Percentiles rank a stretch among this genome's conserved stretches.
These are phyloP conservation scores for Solanum boliviense DNA, from an alignment of 257 asterid genomes.

Conservation along the genomic window DNA sequence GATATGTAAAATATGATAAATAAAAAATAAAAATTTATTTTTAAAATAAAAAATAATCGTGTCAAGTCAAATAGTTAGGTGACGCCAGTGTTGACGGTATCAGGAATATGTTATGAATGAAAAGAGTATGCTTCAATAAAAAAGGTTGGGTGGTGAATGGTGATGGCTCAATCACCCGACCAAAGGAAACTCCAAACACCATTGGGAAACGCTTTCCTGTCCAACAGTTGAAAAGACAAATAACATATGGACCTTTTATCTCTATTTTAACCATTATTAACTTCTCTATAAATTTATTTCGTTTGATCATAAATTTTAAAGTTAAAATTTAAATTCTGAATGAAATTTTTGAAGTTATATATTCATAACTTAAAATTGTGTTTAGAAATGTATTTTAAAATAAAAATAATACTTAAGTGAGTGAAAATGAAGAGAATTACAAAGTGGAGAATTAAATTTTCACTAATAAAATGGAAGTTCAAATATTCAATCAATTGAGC, in stretches of 20 bases:
- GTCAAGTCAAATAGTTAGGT: not conserved
- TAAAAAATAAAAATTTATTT: too few species aligned
- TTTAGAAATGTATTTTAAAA: too few species aligned
- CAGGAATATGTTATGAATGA: not conserved
- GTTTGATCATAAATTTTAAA: not conserved
- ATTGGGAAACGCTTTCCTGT: slow-evolving; percentile 54
- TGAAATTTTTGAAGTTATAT: too few species aligned
- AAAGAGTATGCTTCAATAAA: not conserved
- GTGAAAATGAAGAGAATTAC: not conserved
- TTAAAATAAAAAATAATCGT: too few species aligned
- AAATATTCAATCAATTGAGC: not conserved
- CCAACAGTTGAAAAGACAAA: slow-evolving; percentile 33
- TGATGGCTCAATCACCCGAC: slow-evolving; percentile 9
- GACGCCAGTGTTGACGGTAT: not conserved
- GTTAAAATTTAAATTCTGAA: too few species aligned
- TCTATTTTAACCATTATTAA: not conserved
- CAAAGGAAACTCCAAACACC: slow-evolving; percentile 67
- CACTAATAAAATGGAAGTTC: rapidly evolving
- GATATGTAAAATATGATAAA: too few species aligned
- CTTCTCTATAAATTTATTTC: slow-evolving; percentile 2
- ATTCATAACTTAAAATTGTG: too few species aligned
- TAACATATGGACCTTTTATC: slow-evolving; percentile 10
- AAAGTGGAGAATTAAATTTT: not conserved
- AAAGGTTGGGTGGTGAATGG: not conserved
- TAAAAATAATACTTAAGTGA: too few species aligned